Evolutionary conservation across 2,329 filamentous ascomycete genomes (phyloP), one percentile per base, ranked within the genome.

Genomic region (Colletotrichum brevisporum): DNA sequence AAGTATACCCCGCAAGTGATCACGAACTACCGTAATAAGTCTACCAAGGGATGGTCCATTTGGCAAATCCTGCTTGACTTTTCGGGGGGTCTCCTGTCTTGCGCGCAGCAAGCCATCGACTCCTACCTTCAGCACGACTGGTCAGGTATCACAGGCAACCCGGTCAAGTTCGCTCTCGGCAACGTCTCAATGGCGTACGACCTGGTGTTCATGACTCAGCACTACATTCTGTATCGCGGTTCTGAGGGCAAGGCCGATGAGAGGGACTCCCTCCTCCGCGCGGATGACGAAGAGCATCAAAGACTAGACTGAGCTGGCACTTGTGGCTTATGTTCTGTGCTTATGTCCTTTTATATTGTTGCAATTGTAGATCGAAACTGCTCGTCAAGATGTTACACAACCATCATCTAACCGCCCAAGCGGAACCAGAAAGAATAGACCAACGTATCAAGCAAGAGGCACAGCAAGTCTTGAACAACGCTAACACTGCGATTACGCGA

Each of bases 1-100:
- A 99, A 99, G 83, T 98, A 98, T 81, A 90, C 94, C 54, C 96
- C 96, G 5, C 94, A 97, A 84, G 89, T 93, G 45, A 85, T 92
- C 75, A 86, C 92, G 74, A 98, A 98, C 83, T 94, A 92, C 78
- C 90, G 90, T 75, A 94, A 95, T 75, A 88, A 91, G 77, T 97
- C 93, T 65, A 98, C 96, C 1, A 82, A 87, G 21, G 96, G 96
- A 45, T 98, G 95, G 94, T 92, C 90, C 75, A 98, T 98, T 73
- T 83, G 83, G 70, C 91, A 94, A 78, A 95, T 98, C 74, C 83
- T 97, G 54, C 86, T 98, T 10, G 96, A 98, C 78, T 87, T 97
- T 69, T 83, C 85, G 1, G 96, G 96, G 45, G 94, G 95, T 43
- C 77, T 96, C 18, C 83, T 98, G 57, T 97, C 94, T 69, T 86